Conservation (phyloP, 2,329 filamentous ascomycete species). For the Macrophomina tecta region DNA sequence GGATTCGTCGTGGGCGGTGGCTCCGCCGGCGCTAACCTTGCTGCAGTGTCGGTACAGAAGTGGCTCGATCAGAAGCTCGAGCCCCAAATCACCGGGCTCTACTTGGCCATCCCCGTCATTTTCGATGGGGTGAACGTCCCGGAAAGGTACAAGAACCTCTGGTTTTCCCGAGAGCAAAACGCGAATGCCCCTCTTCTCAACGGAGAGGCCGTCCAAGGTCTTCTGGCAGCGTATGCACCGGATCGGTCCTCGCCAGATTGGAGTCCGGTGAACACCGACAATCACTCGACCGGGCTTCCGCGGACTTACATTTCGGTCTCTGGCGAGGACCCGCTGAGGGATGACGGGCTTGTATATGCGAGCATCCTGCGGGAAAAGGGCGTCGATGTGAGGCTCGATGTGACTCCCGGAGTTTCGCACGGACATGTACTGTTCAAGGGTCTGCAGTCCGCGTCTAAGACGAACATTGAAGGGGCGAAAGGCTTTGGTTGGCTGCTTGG, state of each 20-base stretch:
- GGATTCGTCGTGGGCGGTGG: slow-evolving; percentile 15
- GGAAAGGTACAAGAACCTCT: neutral
- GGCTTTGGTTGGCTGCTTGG: slow-evolving; percentile 1
- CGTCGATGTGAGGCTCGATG: slow-evolving; percentile 26
- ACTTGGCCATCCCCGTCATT: neutral
- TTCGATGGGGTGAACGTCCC: slow-evolving; percentile 1
- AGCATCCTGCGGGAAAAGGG: slow-evolving; percentile 28
- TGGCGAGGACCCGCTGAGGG: slow-evolving; percentile 29
- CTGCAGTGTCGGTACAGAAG: slow-evolving; percentile 2
- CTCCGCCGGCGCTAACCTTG: neutral
- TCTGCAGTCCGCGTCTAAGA: neutral
- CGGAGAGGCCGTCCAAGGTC: neutral
- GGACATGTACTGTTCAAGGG: neutral
- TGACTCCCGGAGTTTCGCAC: slow-evolving; percentile 30
- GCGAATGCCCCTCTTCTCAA: slow-evolving; percentile 3
- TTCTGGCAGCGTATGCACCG: neutral
- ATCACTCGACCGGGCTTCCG: slow-evolving; percentile 15
- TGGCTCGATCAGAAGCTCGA: neutral
- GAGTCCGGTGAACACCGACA: neutral
- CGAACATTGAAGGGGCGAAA: neutral
- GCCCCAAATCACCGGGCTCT: neutral
- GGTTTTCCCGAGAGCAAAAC: slow-evolving; percentile 20
- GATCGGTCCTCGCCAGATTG: slow-evolving; percentile 3
- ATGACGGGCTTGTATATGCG: slow-evolving; percentile 29
- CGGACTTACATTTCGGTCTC: slow-evolving; percentile 22